These are phyloP conservation scores for Blastocystis hominis DNA, from an alignment of 352 stramenopile genomes.

Conservation along the genomic window DNA sequence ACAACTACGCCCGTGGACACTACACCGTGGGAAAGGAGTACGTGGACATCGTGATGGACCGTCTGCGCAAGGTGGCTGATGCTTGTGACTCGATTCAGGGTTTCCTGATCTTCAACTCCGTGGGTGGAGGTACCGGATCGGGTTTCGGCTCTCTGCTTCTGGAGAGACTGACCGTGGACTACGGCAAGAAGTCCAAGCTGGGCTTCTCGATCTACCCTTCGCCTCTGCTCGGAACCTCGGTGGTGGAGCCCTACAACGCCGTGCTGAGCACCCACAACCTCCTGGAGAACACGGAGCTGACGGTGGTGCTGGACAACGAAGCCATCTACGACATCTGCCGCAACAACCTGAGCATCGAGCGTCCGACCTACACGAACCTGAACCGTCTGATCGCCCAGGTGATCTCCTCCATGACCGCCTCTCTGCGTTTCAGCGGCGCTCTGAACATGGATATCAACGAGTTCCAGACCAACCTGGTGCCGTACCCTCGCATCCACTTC, in stretches of 20 bases:
- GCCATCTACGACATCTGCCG: slow-evolving; percentile 91
- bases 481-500: slow-evolving; percentile 97
- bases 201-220: slow-evolving; percentile 91
- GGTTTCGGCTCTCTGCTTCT: slow-evolving; percentile 88
- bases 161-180: slow-evolving; percentile 88
- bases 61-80: slow-evolving; percentile 87
- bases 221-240: slow-evolving; percentile 85
- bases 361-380: slow-evolving; percentile 94
- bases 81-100: slow-evolving; percentile 89
- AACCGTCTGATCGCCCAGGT: slow-evolving; percentile 92
- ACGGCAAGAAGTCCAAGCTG: slow-evolving; percentile 89
- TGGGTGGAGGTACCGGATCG: slow-evolving; percentile 88
- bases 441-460: slow-evolving; percentile 98
- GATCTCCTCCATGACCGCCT: slow-evolving; percentile 93
- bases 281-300: slow-evolving; percentile 89
- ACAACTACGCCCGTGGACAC: slow-evolving; percentile 82
- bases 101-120: slow-evolving; percentile 92
- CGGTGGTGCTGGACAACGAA: slow-evolving; percentile 90
- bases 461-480: slow-evolving; percentile 97
- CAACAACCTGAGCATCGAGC: slow-evolving; percentile 88
- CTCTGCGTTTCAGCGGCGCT: slow-evolving; percentile 89
- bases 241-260: slow-evolving; percentile 96
- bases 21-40: slow-evolving; percentile 86
- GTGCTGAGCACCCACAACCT: slow-evolving; percentile 86
- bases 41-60: slow-evolving; percentile 87